Percentiles rank a stretch among this genome's conserved stretches.
Evolutionary conservation across 2,329 filamentous ascomycete species (phyloP).

Genomic region (Alternaria sp.): DNA sequence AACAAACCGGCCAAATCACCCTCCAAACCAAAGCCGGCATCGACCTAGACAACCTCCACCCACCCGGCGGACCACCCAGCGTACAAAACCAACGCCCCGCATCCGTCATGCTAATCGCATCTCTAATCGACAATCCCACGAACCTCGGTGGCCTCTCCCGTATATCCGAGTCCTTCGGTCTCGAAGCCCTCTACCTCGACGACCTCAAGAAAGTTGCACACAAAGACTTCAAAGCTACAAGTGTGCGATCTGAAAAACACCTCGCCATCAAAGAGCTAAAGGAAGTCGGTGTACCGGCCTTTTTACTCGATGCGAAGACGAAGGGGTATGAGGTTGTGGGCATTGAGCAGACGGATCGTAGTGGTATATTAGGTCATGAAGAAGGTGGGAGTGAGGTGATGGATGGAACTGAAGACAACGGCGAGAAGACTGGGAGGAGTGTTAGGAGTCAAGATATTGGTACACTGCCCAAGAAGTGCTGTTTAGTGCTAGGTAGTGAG

Average conservation of each 20-base stretch:
- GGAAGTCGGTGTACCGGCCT: constrained; percentile 45
- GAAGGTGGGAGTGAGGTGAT: not conserved
- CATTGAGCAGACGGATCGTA: constrained; percentile 63
- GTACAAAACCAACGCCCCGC: constrained; percentile 35
- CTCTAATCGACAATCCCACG: constrained; percentile 60
- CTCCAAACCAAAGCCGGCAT: constrained; percentile 64
- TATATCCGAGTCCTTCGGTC: constrained; percentile 62
- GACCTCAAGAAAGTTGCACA: constrained; percentile 53
- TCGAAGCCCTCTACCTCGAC: constrained; percentile 56
- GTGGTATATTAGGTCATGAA: constrained; percentile 54
- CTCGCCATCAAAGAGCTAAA: constrained; percentile 56
- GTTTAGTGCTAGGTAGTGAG: constrained; percentile 61
- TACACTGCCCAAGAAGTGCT: constrained; percentile 51
- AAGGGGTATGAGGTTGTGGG: constrained; percentile 62
- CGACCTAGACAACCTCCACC: constrained; percentile 43
- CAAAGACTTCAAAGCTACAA: constrained; percentile 60
- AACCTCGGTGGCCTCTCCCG: constrained; percentile 62
- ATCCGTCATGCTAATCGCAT: constrained; percentile 59
- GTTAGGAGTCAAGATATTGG: constrained; percentile 24
- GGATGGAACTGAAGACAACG: not conserved
- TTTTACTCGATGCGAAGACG: constrained; percentile 53
- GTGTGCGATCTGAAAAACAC: constrained; percentile 60
- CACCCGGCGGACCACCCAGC: constrained; percentile 28
- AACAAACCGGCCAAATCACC: constrained; percentile 34
- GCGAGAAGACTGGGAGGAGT: not conserved